These are phyloP conservation scores for Leishmania martiniquensis DNA, from an alignment of 208 protist genomes.

Conservation along the genomic window DNA sequence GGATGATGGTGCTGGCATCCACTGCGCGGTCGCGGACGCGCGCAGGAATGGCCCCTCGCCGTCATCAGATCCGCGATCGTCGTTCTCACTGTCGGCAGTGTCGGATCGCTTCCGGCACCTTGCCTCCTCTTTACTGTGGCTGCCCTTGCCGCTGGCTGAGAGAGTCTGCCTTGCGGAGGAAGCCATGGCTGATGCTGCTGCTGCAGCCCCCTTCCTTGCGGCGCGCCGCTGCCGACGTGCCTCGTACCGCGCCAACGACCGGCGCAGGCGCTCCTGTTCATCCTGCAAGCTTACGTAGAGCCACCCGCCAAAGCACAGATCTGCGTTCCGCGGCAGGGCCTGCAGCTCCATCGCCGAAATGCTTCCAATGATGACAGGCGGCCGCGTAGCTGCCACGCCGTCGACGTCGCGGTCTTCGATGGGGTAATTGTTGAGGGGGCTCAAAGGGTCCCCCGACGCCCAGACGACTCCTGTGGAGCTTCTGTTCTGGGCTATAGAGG, in stretches of 20 bases:
- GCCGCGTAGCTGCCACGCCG: conserved; percentile 19
- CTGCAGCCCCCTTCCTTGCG: conserved; percentile 5
- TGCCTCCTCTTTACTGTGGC: too few species aligned
- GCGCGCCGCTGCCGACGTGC: conserved; percentile 7
- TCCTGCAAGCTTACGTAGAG: conserved; percentile 66
- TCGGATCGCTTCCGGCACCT: not conserved
- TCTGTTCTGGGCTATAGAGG: not conserved
- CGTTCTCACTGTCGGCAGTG: not conserved
- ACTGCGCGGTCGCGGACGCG: not conserved
- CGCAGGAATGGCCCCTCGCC: not conserved
- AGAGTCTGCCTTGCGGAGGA: not conserved
- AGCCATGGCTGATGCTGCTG: not conserved
- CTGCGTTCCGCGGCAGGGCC: conserved; percentile 50
- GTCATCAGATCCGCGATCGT: not conserved
- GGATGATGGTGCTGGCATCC: not conserved
- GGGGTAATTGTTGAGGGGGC: conserved; percentile 42
- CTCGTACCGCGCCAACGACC: conserved; percentile 36
- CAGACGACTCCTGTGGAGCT: not conserved
- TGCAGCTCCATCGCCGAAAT: conserved; percentile 58
- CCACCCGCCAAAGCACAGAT: conserved; percentile 70
- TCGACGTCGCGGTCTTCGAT: conserved; percentile 38
- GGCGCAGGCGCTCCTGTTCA: conserved; percentile 54
- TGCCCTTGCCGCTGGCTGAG: not conserved
- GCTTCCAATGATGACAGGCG: conserved; percentile 61
- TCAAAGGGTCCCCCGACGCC: conserved; percentile 17